phyloP scores from a whole-genome alignment of 2,329 filamentous ascomycete genomes.

The Didymellaceae sp. region DNA sequence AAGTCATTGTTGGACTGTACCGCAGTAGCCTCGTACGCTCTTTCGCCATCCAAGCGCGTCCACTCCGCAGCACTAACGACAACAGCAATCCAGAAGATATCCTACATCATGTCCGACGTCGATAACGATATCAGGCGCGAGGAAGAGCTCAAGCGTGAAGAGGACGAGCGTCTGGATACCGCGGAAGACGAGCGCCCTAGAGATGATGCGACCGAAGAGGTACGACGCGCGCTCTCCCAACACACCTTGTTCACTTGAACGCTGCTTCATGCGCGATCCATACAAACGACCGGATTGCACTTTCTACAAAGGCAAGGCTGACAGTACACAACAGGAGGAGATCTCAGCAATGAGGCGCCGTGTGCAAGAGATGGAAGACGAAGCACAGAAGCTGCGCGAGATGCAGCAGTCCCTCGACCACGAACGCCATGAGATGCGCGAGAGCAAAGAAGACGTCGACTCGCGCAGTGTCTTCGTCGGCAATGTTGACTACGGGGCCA shows the following conservation, averaged over 20 bases:
- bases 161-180: conserved; percentile 43
- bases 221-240: conserved; percentile 24
- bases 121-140: conserved; percentile 40
- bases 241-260: neutral
- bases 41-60: neutral
- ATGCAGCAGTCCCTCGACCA: conserved; percentile 74
- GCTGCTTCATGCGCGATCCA: neutral
- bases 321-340: conserved; percentile 40
- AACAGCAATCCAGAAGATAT: neutral
- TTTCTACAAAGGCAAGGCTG: conserved; percentile 1
- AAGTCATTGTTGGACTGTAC: neutral
- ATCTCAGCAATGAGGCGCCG: conserved; percentile 61
- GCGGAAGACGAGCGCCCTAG: conserved; percentile 37
- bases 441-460: conserved; percentile 96
- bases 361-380: conserved; percentile 64
- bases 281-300: neutral
- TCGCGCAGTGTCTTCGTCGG: conserved; percentile 96
- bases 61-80: conserved; percentile 12
- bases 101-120: conserved; percentile 37
- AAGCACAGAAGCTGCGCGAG: conserved; percentile 62
- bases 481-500: conserved; percentile 97
- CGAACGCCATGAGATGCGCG: conserved; percentile 79
- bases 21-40: conserved; percentile 12
- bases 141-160: conserved; percentile 41
- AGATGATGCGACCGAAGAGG: conserved; percentile 45